These are phyloP conservation scores for Psilocybe subaeruginosa DNA, from an alignment of 768 basidiomycete genomes.

Conservation along the genomic window DNA sequence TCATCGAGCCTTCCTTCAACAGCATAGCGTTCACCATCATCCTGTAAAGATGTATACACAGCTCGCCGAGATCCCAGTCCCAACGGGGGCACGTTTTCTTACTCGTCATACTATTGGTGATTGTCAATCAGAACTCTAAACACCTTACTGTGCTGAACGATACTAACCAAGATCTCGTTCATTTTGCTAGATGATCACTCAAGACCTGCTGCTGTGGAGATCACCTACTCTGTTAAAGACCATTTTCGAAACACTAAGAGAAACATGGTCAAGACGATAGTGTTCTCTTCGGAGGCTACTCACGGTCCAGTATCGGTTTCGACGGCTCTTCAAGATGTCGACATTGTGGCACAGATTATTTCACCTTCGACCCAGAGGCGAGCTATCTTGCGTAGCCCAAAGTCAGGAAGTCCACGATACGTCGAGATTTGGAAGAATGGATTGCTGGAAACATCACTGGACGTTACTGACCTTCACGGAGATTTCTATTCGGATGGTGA, in stretches of 20 bases:
- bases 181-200: background rate
- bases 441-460: conserved; percentile 45
- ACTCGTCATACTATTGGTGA: conserved; percentile 15
- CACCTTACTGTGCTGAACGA: background rate
- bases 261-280: conserved; percentile 38
- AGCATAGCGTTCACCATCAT: background rate
- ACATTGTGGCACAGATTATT: conserved; percentile 40
- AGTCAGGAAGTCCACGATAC: conserved; percentile 39
- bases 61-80: conserved; percentile 34
- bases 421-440: conserved; percentile 63
- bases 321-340: conserved; percentile 38
- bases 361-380: conserved; percentile 45
- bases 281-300: conserved; percentile 27
- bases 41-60: conserved; percentile 23
- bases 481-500: conserved; percentile 67
- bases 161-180: background rate
- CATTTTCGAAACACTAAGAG: conserved; percentile 53
- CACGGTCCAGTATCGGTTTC: conserved; percentile 19
- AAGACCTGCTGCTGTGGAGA: conserved; percentile 31
- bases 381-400: conserved; percentile 48
- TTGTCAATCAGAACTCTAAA: background rate
- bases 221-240: conserved; percentile 51
- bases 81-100: conserved; percentile 29
- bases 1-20: no score
- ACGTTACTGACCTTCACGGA: conserved; percentile 62